Evolutionary conservation across 768 basidiomycete species (phyloP).

Genomic region (Gymnopilus junonius): DNA sequence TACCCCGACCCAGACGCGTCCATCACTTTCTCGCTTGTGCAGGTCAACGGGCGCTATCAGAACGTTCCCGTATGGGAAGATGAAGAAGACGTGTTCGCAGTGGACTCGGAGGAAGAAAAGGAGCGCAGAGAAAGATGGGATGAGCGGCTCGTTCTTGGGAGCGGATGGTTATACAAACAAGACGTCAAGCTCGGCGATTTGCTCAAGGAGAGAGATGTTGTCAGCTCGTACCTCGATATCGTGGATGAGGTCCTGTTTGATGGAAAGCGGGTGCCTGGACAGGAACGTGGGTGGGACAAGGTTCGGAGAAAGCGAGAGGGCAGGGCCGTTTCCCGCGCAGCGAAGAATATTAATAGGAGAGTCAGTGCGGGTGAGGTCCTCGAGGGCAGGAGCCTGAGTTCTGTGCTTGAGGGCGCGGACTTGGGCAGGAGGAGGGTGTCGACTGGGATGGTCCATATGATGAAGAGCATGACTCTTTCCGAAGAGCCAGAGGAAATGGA

Average conservation of each 20-base stretch:
- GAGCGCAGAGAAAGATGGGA: conserved; percentile 81
- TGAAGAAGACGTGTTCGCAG: conserved; percentile 50
- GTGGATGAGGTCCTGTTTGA: conserved; percentile 83
- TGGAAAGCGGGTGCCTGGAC: conserved; percentile 52
- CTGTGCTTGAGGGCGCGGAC: conserved; percentile 20
- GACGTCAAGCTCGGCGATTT: conserved; percentile 61
- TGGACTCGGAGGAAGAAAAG: conserved; percentile 49
- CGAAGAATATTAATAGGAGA: conserved; percentile 43
- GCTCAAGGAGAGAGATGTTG: conserved; percentile 56
- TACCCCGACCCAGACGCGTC: conserved; percentile 61
- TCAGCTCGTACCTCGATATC: conserved; percentile 69
- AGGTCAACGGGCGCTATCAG: conserved; percentile 66
- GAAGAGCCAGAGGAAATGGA: conserved; percentile 67
- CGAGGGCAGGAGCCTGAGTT: conserved; percentile 25
- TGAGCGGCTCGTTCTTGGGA: conserved; percentile 76
- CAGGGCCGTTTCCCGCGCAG: conserved; percentile 42
- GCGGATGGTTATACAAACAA: conserved; percentile 82
- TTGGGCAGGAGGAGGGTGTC: conserved; percentile 58
- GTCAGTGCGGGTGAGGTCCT: conserved; percentile 49
- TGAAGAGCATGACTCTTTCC: conserved; percentile 50
- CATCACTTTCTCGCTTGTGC: conserved; percentile 70
- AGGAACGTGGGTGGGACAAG: conserved; percentile 51
- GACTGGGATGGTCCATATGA: conserved; percentile 57
- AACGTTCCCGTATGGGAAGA: conserved; percentile 85
- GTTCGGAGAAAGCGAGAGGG: conserved; percentile 50